phyloP scores from a whole-genome alignment of 306 rosid species.

The Biancaea sappan region DNA sequence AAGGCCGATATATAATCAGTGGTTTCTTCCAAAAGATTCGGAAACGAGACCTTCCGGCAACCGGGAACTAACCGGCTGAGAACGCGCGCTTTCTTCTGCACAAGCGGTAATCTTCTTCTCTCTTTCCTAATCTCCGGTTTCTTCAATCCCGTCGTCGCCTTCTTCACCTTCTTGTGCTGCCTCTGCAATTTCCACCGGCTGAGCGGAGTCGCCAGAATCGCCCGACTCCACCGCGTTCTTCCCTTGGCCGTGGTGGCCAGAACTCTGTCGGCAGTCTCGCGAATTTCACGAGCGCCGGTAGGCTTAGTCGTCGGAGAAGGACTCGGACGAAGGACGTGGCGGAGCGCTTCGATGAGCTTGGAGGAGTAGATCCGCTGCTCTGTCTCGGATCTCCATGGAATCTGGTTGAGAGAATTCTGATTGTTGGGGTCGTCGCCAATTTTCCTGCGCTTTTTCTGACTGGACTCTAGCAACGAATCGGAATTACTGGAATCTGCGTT shows the following conservation, averaged over 20 bases:
- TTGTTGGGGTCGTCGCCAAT: conserved; percentile 24
- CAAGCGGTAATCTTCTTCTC: conserved; percentile 46
- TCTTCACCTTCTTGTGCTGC: conserved; percentile 48
- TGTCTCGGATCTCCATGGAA: conserved; percentile 67
- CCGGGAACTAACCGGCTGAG: conserved; percentile 88
- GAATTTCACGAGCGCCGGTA: conserved; percentile 36
- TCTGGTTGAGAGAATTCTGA: conserved; percentile 14
- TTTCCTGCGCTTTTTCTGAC: conserved; percentile 57
- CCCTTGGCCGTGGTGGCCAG: conserved; percentile 78
- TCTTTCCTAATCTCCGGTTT: conserved; percentile 35
- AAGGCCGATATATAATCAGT: conserved; percentile 81
- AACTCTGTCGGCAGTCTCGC: conserved; percentile 69
- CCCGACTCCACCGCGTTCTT: conserved; percentile 87
- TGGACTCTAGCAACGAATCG: conserved; percentile 39
- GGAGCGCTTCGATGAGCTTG: conserved; percentile 65
- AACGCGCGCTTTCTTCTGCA: conserved; percentile 61
- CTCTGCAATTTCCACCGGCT: conserved; percentile 29
- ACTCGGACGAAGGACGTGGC: conserved; percentile 40
- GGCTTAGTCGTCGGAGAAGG: conserved; percentile 33
- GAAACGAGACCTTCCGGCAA: conserved; percentile 73
- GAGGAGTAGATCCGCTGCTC: conserved; percentile 77
- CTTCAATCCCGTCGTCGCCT: conserved; percentile 36
- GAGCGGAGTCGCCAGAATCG: conserved; percentile 60
- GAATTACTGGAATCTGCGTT: conserved; percentile 30
- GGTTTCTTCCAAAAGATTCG: conserved; percentile 88